A percentile compares a stretch with the other conserved stretches of the same genome.
Evolutionary conservation across 2,329 filamentous ascomycete species (phyloP).

Genomic region (Incumbomyces lentus): DNA sequence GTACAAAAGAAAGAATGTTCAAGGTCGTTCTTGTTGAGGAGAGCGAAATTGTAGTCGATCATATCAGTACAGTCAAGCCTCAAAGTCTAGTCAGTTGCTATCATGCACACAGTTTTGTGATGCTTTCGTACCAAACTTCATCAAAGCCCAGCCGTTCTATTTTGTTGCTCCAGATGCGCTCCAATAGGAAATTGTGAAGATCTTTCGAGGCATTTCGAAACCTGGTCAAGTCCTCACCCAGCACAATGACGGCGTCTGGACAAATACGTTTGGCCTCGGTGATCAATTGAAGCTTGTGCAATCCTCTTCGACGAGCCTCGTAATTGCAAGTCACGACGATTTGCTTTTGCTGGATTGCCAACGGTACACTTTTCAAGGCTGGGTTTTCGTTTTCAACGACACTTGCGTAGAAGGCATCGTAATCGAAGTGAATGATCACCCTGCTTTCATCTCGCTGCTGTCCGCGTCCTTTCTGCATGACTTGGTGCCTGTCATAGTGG

Average conservation of each 20-base stretch:
- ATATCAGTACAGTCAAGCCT: slow-evolving; percentile 76
- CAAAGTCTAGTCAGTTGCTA: slow-evolving; percentile 7
- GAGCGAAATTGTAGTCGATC: slow-evolving; percentile 65
- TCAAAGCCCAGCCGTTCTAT: slow-evolving; percentile 82
- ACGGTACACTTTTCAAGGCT: slow-evolving; percentile 57
- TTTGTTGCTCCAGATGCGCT: slow-evolving; percentile 65
- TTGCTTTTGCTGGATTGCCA: slow-evolving; percentile 86
- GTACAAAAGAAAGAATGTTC: slow-evolving; percentile 69
- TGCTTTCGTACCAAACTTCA: slow-evolving; percentile 57
- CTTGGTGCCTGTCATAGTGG: slow-evolving; percentile 11
- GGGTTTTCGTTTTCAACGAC: slow-evolving; percentile 77
- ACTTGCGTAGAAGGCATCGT: slow-evolving; percentile 80
- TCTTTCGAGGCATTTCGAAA: slow-evolving; percentile 81
- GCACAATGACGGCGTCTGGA: slow-evolving; percentile 72
- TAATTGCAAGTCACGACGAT: slow-evolving; percentile 94
- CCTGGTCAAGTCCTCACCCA: slow-evolving; percentile 74
- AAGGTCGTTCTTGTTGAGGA: slow-evolving; percentile 58
- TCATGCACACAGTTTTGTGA: slow-evolving; percentile 2
- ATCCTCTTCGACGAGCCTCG: slow-evolving; percentile 59
- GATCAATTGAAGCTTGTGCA: slow-evolving; percentile 73
- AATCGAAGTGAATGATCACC: slow-evolving; percentile 66
- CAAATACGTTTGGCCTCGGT: slow-evolving; percentile 69
- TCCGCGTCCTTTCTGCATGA: slow-evolving; percentile 24
- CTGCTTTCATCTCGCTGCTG: slow-evolving; percentile 49
- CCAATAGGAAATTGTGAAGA: slow-evolving; percentile 61